Conservation (phyloP, 208 protist species). For the Acanthamoeba rhysodes region DNA sequence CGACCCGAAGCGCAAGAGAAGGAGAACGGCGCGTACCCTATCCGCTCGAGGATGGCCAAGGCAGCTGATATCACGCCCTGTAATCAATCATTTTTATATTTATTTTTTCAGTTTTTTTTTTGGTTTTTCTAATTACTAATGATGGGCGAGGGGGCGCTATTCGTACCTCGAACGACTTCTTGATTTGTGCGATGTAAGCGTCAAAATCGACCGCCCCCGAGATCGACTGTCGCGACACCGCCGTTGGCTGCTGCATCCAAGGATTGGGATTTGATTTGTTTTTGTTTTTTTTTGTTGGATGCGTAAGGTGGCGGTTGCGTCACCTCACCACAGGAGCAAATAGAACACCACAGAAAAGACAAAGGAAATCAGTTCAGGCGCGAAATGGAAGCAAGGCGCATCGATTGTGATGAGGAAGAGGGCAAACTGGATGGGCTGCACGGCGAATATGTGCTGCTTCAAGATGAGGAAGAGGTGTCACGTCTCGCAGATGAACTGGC, state of each 20-base stretch:
- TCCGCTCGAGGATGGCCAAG: constrained; percentile 2
- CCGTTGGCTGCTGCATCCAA: neutral
- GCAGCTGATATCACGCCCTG: constrained; percentile 23
- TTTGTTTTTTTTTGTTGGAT: neutral
- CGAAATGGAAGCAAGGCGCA: neutral
- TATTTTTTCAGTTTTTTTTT: neutral
- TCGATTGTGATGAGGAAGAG: too few relatives aligned
- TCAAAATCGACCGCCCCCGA: constrained; percentile 7
- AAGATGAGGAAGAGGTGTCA: too few relatives aligned
- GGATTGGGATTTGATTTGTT: neutral
- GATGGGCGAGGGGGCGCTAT: neutral
- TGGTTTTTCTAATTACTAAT: too few relatives aligned
- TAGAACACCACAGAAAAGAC: neutral
- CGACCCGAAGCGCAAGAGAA: neutral
- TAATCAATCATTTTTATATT: neutral
- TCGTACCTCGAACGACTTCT: constrained; percentile 17
- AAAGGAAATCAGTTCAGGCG: neutral
- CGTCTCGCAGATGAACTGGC: too few relatives aligned
- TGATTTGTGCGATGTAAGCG: neutral
- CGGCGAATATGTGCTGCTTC: too few relatives aligned
- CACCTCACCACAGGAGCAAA: neutral
- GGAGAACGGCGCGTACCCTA: neutral
- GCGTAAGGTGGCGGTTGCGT: neutral
- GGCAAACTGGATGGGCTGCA: too few relatives aligned
- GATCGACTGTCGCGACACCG: neutral